Percentiles rank a stretch among this genome's conserved stretches.
Evolutionary conservation across 2,329 filamentous ascomycete genomes (phyloP).

Genomic region (Chalara sp.): DNA sequence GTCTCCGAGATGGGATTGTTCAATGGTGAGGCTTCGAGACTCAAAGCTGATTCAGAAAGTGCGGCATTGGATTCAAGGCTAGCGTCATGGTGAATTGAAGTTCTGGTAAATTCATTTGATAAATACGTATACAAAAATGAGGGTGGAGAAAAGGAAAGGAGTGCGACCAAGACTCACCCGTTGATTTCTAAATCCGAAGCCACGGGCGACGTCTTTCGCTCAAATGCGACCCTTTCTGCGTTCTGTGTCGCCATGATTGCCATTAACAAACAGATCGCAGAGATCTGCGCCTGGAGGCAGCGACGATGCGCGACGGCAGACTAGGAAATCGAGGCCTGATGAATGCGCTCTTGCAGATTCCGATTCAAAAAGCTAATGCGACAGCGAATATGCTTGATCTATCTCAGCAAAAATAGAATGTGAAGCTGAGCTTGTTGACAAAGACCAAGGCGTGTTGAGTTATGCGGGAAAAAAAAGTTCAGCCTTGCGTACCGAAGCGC

Average conservation of each 20-base stretch:
- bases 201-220: constrained; percentile 46
- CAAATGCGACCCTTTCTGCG: constrained; percentile 29
- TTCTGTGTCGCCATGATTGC: constrained; percentile 46
- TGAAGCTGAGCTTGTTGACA: no score
- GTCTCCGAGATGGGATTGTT: constrained; percentile 2
- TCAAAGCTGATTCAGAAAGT: constrained; percentile 2
- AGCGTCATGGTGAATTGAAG: constrained; percentile 23
- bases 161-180: constrained; percentile 45
- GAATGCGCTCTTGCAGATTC: neutral
- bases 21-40: constrained; percentile 9
- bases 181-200: constrained; percentile 46
- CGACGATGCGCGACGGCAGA: constrained; percentile 5
- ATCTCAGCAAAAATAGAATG: no score
- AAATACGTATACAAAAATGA: constrained; percentile 24
- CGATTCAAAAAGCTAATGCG: no score
- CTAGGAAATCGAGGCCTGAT: neutral
- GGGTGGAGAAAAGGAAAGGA: constrained; percentile 18
- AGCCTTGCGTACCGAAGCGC: no score
- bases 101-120: constrained; percentile 26
- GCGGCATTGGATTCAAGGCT: constrained; percentile 14
- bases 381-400: no score
- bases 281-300: constrained; percentile 7
- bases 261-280: constrained; percentile 33
- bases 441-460: no score
- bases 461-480: no score